Evolutionary conservation across 257 asterid species (phyloP).

Genomic region (Nicotiana attenuata): DNA sequence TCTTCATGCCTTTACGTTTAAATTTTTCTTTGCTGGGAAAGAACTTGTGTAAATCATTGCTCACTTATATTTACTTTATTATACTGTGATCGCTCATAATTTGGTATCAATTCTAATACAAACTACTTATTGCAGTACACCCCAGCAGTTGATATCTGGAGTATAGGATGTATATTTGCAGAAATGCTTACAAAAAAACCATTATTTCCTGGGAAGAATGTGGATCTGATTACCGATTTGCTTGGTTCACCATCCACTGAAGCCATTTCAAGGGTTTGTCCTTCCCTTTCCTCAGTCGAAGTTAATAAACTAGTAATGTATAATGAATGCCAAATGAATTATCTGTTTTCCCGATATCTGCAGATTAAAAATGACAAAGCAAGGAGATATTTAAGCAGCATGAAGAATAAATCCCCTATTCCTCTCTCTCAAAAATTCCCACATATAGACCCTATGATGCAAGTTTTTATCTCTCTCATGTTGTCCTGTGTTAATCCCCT

Average conservation of each 20-base stretch:
- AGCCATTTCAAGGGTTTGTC: slow-evolving; percentile 76
- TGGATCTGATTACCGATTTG: slow-evolving; percentile 80
- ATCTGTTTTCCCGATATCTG: slow-evolving; percentile 3
- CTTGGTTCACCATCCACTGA: slow-evolving; percentile 85
- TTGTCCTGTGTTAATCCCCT: slow-evolving; percentile 12
- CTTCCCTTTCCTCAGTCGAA: neutral
- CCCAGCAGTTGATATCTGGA: slow-evolving; percentile 97
- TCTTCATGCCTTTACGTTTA: neutral
- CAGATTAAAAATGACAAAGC: slow-evolving; percentile 96
- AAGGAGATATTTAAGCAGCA: slow-evolving; percentile 71
- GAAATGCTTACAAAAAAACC: slow-evolving; percentile 83
- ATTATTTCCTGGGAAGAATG: slow-evolving; percentile 81
- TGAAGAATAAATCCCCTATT: slow-evolving; percentile 61
- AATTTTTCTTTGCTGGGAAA: neutral
- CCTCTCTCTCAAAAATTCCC: slow-evolving; percentile 72
- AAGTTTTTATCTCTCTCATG: neutral
- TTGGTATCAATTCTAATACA: neutral
- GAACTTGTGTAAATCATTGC: neutral
- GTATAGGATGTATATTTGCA: slow-evolving; percentile 94
- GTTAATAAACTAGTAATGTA: neutral
- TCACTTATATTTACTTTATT: neutral
- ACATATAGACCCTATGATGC: slow-evolving; percentile 39
- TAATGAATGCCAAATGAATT: neutral
- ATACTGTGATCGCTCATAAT: neutral
- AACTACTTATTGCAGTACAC: slow-evolving; percentile 58